phyloP scores from a whole-genome alignment of 345 rosid species.

The Kandelia obovata region DNA sequence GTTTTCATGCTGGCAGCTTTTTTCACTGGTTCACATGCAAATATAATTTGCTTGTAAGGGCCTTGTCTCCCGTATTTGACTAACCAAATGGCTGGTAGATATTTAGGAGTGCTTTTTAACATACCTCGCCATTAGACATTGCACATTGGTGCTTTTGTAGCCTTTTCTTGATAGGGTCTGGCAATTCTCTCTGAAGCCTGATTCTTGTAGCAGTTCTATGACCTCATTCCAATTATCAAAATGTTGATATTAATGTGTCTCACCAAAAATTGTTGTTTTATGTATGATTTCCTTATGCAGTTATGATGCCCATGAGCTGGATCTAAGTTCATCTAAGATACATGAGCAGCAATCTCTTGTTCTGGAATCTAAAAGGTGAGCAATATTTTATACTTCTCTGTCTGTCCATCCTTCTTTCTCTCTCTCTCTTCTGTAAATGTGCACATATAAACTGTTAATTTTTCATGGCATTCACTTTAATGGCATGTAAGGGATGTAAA shows the following conservation, averaged over 20 bases:
- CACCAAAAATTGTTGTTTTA: conserved; percentile 4
- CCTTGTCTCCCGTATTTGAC: too few species aligned
- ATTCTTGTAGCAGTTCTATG: background rate
- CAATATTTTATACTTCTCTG: background rate
- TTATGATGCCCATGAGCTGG: conserved; percentile 50
- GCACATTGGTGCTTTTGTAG: background rate
- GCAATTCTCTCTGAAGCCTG: too few species aligned
- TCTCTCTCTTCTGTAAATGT: background rate
- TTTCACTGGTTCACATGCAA: too few species aligned
- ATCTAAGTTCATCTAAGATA: conserved; percentile 38
- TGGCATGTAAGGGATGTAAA: background rate
- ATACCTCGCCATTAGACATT: background rate
- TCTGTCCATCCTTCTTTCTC: too few species aligned
- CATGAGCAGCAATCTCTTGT: conserved; percentile 49
- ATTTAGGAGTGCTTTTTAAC: background rate
- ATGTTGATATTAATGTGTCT: background rate
- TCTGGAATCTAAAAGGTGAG: conserved; percentile 57
- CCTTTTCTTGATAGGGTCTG: background rate
- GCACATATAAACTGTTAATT: background rate
- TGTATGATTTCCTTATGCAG: conserved; percentile 31
- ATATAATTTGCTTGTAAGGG: too few species aligned
- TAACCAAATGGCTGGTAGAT: background rate
- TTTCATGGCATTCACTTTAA: background rate
- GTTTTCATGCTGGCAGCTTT: too few species aligned
- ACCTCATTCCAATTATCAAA: background rate